Base-by-base conservation (phyloP, 495 filamentous ascomycete species). In the Penicillium goetzii region DNA sequence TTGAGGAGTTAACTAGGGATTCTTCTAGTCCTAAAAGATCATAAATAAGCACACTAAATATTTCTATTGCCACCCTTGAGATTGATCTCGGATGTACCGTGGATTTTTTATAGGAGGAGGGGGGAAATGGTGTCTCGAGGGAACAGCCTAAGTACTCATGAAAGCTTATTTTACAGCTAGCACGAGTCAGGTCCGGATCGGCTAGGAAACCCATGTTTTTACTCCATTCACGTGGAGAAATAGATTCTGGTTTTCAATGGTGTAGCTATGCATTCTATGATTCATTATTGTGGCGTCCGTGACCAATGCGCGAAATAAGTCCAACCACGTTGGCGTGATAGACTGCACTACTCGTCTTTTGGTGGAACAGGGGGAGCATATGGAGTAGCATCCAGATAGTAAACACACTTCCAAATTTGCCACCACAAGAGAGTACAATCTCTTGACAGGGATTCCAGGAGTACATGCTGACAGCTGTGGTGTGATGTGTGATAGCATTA, bases 11-110 rank as follows among this genome's bases (percentile, higher is more conserved):
- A 51, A 51, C 23, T 51, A 30, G 47, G 25, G 47, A 12, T 12
- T 28, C 10, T 47, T 23, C 47, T 51, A 51, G 10, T 28, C 47
- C 47, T 15, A 51, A 51, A 28, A 30, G 25, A 28, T 28, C 11
- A 15, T 51, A 30, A 28, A 51, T 51, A 51, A 51, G 47, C 47
- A 51, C 47, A 51, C 26, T 51, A 51, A 51, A n/a, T 51, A 47
- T 47, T 25, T 47, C 43, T 47, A 23, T 47, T 47, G 43, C 21
- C 21, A 25, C 19, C 43, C 19, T 23, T 21, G 2, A 12, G 19
- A 47, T 51, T 17, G 15, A 51, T 51, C 3, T 28, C 11, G 47
- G 47, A 30, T 49, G 21, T 14, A 49, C 23, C 0, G 8, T 36
- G 3, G 34, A 2, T 21, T 7, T 14, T 26, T 1, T 49, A 47